Evolutionary conservation across 192 early-diverging fungal genomes (phyloP).

Genomic region (Coemansia sp.): DNA sequence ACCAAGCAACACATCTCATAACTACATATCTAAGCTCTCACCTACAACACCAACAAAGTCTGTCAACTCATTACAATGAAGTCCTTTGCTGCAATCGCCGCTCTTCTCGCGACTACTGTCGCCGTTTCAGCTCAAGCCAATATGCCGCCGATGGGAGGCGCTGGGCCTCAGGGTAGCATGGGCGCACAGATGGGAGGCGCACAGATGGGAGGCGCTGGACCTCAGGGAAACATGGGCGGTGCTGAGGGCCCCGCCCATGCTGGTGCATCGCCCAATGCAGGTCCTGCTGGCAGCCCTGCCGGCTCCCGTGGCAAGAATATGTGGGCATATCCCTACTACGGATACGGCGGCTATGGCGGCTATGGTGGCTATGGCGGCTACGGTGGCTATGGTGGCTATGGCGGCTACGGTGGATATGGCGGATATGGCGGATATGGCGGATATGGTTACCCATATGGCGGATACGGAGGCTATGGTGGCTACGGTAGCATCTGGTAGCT

Average conservation of each 20-base stretch:
- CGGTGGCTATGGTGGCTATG: slow-evolving; percentile 17
- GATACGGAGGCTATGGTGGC: slow-evolving; percentile 16
- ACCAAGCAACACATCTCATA: background rate
- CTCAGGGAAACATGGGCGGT: slow-evolving; percentile 18
- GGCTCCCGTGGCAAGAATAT: slow-evolving; percentile 46
- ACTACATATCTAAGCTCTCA: no score
- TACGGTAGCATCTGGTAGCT: slow-evolving; percentile 7
- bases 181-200: slow-evolving; percentile 19
- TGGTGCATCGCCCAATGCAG: slow-evolving; percentile 28
- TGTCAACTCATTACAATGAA: slow-evolving; percentile 20
- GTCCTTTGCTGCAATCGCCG: slow-evolving; percentile 25
- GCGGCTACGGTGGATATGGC: slow-evolving; percentile 14
- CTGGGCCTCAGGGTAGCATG: slow-evolving; percentile 30
- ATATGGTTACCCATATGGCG: slow-evolving; percentile 30
- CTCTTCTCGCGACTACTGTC: slow-evolving; percentile 28
- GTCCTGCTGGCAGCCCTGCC: slow-evolving; percentile 49
- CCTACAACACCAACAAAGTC: background rate
- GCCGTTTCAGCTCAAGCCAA: slow-evolving; percentile 39
- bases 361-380: slow-evolving; percentile 20
- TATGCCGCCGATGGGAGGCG: slow-evolving; percentile 24
- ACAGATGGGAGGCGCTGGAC: background rate
- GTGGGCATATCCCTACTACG: slow-evolving; percentile 53
- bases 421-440: slow-evolving; percentile 25
- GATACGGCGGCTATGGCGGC: slow-evolving; percentile 27
- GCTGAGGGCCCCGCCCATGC: slow-evolving; percentile 26